Evolutionary conservation across 352 stramenopile species (phyloP).

Genomic region (Pythium scleroteichum): DNA sequence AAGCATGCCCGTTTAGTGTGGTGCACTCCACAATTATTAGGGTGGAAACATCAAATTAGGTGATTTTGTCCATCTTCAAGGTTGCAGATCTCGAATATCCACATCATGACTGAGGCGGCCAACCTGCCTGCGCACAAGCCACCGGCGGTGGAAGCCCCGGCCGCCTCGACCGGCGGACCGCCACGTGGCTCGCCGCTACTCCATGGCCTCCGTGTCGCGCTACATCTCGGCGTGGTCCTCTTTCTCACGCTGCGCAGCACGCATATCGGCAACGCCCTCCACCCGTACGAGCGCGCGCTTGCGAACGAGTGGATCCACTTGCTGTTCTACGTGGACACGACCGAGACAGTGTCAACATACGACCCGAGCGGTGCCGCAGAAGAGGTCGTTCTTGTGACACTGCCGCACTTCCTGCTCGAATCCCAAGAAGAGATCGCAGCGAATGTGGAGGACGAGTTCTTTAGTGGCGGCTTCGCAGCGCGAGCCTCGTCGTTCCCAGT

Average conservation of each 20-base stretch:
- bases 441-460: slow-evolving; percentile 66
- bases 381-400: slow-evolving; percentile 31
- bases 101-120: too few species aligned
- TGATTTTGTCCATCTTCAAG: too few species aligned
- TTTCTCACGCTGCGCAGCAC: slow-evolving; percentile 50
- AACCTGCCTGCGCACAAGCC: background rate
- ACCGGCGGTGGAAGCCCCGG: background rate
- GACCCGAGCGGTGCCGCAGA: slow-evolving; percentile 3
- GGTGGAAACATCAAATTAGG: too few species aligned
- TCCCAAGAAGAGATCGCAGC: slow-evolving; percentile 64
- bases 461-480: slow-evolving; percentile 48
- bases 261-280: slow-evolving; percentile 44
- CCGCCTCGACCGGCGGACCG: background rate
- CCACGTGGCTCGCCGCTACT: slow-evolving; percentile 19
- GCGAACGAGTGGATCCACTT: slow-evolving; percentile 72
- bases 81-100: too few species aligned
- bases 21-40: too few species aligned
- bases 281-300: slow-evolving; percentile 60
- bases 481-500: slow-evolving; percentile 59
- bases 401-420: slow-evolving; percentile 71
- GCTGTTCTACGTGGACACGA: slow-evolving; percentile 70
- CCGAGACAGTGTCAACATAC: slow-evolving; percentile 16
- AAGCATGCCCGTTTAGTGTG: too few species aligned
- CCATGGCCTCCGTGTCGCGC: slow-evolving; percentile 30
- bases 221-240: slow-evolving; percentile 45